Evolutionary conservation across 1,284 basidiomycete species (phyloP).

Genomic region (Trametes sp.): DNA sequence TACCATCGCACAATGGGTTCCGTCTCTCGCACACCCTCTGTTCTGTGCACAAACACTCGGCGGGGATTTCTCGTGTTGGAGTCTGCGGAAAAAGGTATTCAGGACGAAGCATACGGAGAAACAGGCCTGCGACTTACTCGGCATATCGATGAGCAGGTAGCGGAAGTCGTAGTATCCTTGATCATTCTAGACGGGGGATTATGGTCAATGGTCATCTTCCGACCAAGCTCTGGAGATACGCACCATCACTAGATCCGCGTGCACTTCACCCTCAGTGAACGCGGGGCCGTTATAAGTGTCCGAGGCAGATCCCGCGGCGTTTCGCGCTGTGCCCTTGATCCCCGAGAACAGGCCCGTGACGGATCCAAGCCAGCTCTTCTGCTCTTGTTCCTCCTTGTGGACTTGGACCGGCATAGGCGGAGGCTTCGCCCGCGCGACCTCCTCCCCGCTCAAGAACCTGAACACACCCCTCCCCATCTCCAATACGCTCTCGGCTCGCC

Average conservation of each 20-base stretch:
- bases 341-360: slow-evolving; percentile 75
- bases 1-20: slow-evolving; percentile 76
- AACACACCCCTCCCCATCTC: slow-evolving; percentile 64
- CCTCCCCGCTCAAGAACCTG: slow-evolving; percentile 72
- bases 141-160: slow-evolving; percentile 80
- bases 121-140: slow-evolving; percentile 57
- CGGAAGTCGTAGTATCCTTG: slow-evolving; percentile 80
- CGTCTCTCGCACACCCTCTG: slow-evolving; percentile 70
- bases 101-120: slow-evolving; percentile 2
- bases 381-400: slow-evolving; percentile 43
- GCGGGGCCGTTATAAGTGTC: slow-evolving; percentile 48
- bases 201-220: slow-evolving; percentile 22
- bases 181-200: slow-evolving; percentile 60
- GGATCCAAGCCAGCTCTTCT: slow-evolving; percentile 55
- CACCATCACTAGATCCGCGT: slow-evolving; percentile 79
- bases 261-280: slow-evolving; percentile 81
- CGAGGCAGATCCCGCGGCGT: slow-evolving; percentile 40
- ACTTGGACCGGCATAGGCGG: slow-evolving; percentile 43
- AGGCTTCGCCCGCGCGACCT: slow-evolving; percentile 45
- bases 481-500: slow-evolving; percentile 36
- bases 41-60: slow-evolving; percentile 75
- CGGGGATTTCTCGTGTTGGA: slow-evolving; percentile 68
- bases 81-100: slow-evolving; percentile 49
- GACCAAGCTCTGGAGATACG: slow-evolving; percentile 34
- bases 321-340: slow-evolving; percentile 54